Conservation (phyloP, 257 asterid genomes). For the Echium plantagineum region DNA sequence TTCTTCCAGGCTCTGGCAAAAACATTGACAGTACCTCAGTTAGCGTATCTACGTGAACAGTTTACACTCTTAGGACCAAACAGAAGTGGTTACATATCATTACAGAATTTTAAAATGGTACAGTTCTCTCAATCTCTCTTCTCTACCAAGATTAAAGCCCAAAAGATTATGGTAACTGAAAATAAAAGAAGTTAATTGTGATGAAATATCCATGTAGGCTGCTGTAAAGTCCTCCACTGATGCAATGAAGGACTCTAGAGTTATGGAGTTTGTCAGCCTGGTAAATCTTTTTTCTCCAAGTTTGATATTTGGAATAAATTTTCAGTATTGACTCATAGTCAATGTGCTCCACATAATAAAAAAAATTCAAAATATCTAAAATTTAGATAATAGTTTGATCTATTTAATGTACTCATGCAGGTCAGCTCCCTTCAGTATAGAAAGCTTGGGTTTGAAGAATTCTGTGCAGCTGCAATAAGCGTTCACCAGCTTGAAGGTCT, state of each 20-base stretch:
- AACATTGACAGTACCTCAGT: constrained; percentile 64
- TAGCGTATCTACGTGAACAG: constrained; percentile 85
- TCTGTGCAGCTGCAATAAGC: constrained; percentile 77
- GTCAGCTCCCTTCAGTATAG: constrained; percentile 78
- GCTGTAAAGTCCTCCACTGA: constrained; percentile 55
- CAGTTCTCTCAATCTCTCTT: constrained; percentile 18
- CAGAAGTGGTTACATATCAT: constrained; percentile 65
- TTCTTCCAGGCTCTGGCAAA: constrained; percentile 74
- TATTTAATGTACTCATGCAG: constrained; percentile 24
- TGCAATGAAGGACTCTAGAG: constrained; percentile 93
- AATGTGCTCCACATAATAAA: background rate
- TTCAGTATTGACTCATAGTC: background rate
- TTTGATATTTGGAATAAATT: background rate
- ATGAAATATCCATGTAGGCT: constrained; percentile 34
- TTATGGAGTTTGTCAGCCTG: constrained; percentile 63
- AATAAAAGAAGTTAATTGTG: constrained; percentile 1
- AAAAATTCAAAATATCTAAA: background rate
- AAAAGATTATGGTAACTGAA: background rate
- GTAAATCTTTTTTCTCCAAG: constrained; percentile 20
- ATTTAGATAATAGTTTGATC: background rate
- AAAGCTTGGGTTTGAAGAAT: constrained; percentile 84
- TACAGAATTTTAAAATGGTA: constrained; percentile 68
- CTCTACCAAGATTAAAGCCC: background rate
- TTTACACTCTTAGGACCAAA: constrained; percentile 72
- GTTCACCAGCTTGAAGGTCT: constrained; percentile 85